Evolutionary conservation across 345 rosid species (phyloP).

Genomic region (Eucalyptus grandis): DNA sequence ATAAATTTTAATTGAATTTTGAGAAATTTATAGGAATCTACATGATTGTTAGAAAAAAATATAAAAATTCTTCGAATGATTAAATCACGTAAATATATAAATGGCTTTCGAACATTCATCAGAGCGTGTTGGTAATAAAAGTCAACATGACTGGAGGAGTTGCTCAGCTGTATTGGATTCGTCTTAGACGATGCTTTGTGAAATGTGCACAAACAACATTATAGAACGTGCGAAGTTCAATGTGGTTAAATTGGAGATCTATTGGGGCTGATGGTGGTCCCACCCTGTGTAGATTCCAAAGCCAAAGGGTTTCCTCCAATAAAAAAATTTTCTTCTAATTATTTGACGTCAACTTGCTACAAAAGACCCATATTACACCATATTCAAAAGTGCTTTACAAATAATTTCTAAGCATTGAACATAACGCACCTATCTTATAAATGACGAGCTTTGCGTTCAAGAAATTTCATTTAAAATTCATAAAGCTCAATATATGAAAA

Average conservation of each 20-base stretch:
- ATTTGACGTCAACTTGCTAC: not conserved
- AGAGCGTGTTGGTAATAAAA: not conserved
- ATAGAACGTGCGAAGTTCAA: not conserved
- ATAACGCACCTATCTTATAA: not conserved
- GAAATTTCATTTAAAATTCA: not conserved
- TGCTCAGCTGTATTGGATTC: not conserved
- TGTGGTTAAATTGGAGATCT: not conserved
- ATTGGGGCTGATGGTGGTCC: not conserved
- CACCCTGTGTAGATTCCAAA: not conserved
- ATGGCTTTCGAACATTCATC: not conserved
- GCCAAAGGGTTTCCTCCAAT: not conserved
- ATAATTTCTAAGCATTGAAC: not conserved
- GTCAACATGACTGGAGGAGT: not conserved
- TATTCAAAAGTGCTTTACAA: not conserved
- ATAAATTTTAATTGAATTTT: not conserved
- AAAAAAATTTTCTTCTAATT: not conserved
- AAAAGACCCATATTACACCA: not conserved
- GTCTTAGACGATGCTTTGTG: not conserved
- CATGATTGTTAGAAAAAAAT: not conserved
- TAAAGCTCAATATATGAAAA: not conserved
- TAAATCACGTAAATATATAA: not conserved
- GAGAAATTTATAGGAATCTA: not conserved
- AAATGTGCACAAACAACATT: not conserved
- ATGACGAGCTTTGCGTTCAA: rapidly evolving
- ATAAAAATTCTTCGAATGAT: rapidly evolving